phyloP scores from a whole-genome alignment of 2,329 filamentous ascomycete species.

The Hymenoscyphus linearis region DNA sequence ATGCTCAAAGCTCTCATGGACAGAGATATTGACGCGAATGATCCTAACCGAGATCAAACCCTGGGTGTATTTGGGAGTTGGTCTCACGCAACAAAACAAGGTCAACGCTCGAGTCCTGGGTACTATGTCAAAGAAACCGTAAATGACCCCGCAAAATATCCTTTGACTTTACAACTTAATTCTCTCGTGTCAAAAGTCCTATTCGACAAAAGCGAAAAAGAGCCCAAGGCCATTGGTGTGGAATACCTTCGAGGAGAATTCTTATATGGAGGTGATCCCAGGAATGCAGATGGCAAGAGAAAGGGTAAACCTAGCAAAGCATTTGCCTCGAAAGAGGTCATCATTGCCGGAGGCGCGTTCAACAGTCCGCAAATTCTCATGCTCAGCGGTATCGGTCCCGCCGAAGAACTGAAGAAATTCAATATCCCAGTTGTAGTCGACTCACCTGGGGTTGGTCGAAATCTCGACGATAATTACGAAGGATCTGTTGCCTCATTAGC shows the following conservation, averaged over 20 bases:
- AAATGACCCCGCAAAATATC: slow-evolving; percentile 12
- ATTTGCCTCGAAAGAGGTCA: slow-evolving; percentile 36
- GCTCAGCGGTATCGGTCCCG: slow-evolving; percentile 41
- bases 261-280: slow-evolving; percentile 15
- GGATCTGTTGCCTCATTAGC: slow-evolving; percentile 6
- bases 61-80: slow-evolving; percentile 5
- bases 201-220: slow-evolving; percentile 30
- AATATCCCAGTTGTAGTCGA: slow-evolving; percentile 50
- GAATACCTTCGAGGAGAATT: slow-evolving; percentile 39
- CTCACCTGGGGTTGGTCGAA: slow-evolving; percentile 58
- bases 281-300: background rate
- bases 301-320: slow-evolving; percentile 3
- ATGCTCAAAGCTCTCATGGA: slow-evolving; percentile 8
- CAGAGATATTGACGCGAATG: slow-evolving; percentile 2
- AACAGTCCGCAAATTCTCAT: slow-evolving; percentile 45
- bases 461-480: slow-evolving; percentile 39
- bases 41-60: slow-evolving; percentile 5
- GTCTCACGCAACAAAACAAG: slow-evolving; percentile 6
- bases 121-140: slow-evolving; percentile 8
- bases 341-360: slow-evolving; percentile 43
- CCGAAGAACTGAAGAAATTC: slow-evolving; percentile 35
- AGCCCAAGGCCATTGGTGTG: slow-evolving; percentile 37
- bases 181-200: slow-evolving; percentile 38
- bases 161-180: slow-evolving; percentile 20
- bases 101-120: slow-evolving; percentile 5